Evolutionary conservation across 1,284 basidiomycete genomes (phyloP).

Genomic region (Lignosus rhinocerotis): DNA sequence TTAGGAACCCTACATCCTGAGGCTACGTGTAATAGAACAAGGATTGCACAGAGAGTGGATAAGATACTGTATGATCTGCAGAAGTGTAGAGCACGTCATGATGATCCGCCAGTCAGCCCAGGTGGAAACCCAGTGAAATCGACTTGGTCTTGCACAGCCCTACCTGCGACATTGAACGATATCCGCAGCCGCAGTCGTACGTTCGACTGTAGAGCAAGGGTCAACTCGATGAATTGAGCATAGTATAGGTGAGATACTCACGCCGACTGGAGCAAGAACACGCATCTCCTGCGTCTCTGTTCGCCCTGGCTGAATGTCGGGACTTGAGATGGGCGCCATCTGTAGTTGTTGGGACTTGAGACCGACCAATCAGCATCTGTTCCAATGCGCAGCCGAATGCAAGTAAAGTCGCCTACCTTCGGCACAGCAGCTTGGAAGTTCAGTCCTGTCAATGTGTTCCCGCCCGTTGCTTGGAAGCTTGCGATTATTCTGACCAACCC

Average conservation of each 20-base stretch:
- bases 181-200: conserved; percentile 87
- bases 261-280: conserved; percentile 85
- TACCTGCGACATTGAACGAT: conserved; percentile 70
- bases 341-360: conserved; percentile 95
- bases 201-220: conserved; percentile 55
- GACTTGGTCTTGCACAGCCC: conserved; percentile 86
- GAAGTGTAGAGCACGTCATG: conserved; percentile 24
- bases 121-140: conserved; percentile 92
- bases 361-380: background rate
- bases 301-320: conserved; percentile 74
- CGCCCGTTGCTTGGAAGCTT: conserved; percentile 75
- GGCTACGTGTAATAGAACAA: background rate
- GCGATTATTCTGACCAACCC: conserved; percentile 91
- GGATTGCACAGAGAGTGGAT: conserved; percentile 8
- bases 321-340: conserved; percentile 96
- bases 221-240: background rate
- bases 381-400: background rate
- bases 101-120: conserved; percentile 54
- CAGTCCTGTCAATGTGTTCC: conserved; percentile 55
- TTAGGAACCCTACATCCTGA: background rate
- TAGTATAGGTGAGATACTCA: conserved; percentile 44
- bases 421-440: conserved; percentile 99
- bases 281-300: conserved; percentile 96
- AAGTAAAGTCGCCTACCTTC: conserved; percentile 59
- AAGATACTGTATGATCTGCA: conserved; percentile 18